Percentiles rank a stretch among this genome's conserved stretches.
Evolutionary conservation across 2,329 filamentous ascomycete genomes (phyloP).

Genomic region (Phialophora verrucosa): DNA sequence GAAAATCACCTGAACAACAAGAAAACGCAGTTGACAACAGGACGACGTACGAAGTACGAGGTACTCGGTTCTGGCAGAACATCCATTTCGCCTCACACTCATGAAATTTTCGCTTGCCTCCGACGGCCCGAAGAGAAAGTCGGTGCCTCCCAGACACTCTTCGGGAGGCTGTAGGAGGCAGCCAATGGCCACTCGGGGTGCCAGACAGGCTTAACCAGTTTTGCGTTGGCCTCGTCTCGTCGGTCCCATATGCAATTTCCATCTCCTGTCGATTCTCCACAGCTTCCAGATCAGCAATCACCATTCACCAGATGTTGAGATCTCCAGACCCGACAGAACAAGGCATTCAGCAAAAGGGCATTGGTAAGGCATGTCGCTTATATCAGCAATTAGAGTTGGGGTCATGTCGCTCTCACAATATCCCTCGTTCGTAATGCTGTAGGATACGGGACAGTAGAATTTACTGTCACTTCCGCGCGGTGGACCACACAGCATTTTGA

Average conservation of each 20-base stretch:
- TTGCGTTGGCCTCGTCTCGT: background rate
- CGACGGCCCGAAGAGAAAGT: background rate
- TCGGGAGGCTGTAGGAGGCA: background rate
- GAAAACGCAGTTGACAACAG: background rate
- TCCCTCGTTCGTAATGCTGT: background rate
- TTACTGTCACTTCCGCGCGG: background rate
- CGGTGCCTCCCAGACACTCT: background rate
- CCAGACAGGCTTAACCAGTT: conserved; percentile 12
- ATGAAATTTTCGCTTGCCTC: background rate
- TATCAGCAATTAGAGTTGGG: background rate
- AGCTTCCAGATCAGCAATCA: background rate
- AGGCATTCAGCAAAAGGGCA: background rate
- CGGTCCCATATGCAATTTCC: conserved; percentile 13
- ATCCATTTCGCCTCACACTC: background rate
- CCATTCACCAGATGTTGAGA: background rate
- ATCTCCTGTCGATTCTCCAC: conserved; percentile 4
- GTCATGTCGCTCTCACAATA: background rate
- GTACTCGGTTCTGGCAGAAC: background rate
- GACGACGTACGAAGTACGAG: background rate
- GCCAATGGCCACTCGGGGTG: conserved; percentile 14
- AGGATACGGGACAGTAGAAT: background rate
- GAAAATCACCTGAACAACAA: conserved; percentile 3
- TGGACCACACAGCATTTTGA: conserved; percentile 4
- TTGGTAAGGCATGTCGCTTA: background rate
- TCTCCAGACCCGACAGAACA: background rate